These are phyloP conservation scores for Daucus carota DNA, from an alignment of 129 eudicot species.

Conservation along the genomic window DH1_v3.0 NC_030386.2:29887001-29887500, in stretches of 20 bases:
- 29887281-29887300: slow-evolving; percentile 17
- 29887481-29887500: not conserved
- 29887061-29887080: not conserved
- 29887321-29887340: slow-evolving; percentile 15
- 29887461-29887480: slow-evolving; percentile 37
- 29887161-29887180: not conserved
- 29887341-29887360: slow-evolving; percentile 43
- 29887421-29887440: slow-evolving; percentile 16
- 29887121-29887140: not conserved
- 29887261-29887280: slow-evolving; percentile 26
- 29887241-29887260: slow-evolving; percentile 90
- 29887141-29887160: not conserved
- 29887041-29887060: too few relatives aligned
- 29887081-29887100: not conserved
- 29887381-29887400: slow-evolving; percentile 94
- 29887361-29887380: slow-evolving; percentile 67
- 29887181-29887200: slow-evolving; percentile 31
- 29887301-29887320: slow-evolving; percentile 31
- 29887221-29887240: slow-evolving; percentile 80
- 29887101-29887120: not conserved
- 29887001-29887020: too few relatives aligned
- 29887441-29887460: slow-evolving; percentile 39
- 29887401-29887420: slow-evolving; percentile 53
- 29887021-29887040: not conserved
- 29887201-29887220: slow-evolving; percentile 76